Conservation (phyloP, 345 rosid genomes). For the Eucalyptus tenuipes region DNA sequence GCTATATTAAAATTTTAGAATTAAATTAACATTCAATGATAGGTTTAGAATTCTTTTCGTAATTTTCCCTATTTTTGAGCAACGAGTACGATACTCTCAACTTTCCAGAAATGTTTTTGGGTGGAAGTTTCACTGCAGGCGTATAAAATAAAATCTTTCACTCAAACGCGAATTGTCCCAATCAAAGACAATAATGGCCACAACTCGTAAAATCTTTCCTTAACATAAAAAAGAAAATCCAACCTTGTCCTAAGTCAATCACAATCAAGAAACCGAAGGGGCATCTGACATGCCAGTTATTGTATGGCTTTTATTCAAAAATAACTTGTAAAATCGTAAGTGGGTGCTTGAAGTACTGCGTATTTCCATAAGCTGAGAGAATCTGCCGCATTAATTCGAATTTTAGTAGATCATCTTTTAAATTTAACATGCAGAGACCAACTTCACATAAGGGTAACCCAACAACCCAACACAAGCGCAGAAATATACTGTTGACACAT, state of each 20-base stretch:
- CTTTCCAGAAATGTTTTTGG: too few species aligned
- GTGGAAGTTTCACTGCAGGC: not conserved
- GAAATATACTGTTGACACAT: not conserved
- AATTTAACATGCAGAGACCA: not conserved
- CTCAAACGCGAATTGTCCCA: not conserved
- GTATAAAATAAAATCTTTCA: too few species aligned
- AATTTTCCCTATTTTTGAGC: not conserved
- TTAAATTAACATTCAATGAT: not conserved
- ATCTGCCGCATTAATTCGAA: not conserved
- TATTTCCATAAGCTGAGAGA: not conserved
- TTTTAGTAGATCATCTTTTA: not conserved
- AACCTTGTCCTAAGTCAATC: not conserved
- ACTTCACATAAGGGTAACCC: not conserved
- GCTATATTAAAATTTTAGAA: not conserved
- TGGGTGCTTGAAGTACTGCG: not conserved
- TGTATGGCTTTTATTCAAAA: rapidly evolving
- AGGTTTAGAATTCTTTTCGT: not conserved
- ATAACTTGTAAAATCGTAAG: not conserved
- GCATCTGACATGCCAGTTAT: not conserved
- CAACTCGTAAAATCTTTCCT: not conserved
- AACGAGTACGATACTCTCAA: not conserved
- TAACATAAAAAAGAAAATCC: not conserved
- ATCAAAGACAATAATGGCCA: not conserved
- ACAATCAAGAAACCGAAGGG: not conserved
- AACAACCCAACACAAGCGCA: not conserved